Evolutionary conservation across 352 stramenopile species (phyloP).

Genomic region (Globisporangium radiosum): DNA sequence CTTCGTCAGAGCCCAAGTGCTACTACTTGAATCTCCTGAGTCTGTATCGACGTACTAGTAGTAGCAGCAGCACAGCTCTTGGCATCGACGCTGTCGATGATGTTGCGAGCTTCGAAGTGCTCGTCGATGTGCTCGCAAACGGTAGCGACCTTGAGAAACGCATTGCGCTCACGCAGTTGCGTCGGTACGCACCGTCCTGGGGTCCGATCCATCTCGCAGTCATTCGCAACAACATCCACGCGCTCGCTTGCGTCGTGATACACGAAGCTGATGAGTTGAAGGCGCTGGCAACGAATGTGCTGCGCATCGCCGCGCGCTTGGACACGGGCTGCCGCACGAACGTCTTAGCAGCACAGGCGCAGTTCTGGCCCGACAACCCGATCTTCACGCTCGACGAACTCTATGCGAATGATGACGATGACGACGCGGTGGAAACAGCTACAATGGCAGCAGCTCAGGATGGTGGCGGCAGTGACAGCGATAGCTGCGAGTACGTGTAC

Average conservation of each 20-base stretch:
- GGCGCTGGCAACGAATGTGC: not conserved
- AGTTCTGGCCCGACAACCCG: not conserved
- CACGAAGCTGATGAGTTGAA: not conserved
- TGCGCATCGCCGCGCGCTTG: not conserved
- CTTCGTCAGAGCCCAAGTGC: not conserved
- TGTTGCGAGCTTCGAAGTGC: not conserved
- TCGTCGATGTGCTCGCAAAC: not conserved
- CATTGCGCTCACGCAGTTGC: not conserved
- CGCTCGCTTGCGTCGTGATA: not conserved
- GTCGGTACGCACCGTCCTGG: not conserved
- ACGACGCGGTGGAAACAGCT: not conserved
- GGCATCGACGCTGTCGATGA: not conserved
- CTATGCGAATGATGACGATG: not conserved
- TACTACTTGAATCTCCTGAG: slow-evolving; percentile 1
- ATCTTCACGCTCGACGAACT: not conserved
- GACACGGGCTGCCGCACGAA: not conserved
- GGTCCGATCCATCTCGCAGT: not conserved
- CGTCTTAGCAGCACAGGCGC: not conserved
- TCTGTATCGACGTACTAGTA: not conserved
- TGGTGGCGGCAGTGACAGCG: too few relatives aligned
- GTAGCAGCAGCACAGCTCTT: not conserved
- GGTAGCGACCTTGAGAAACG: not conserved
- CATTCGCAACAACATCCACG: not conserved
- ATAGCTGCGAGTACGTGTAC: not conserved
- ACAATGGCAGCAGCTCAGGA: not conserved